phyloP scores from a whole-genome alignment of 768 basidiomycete genomes.

The Boletellus ananas region DNA sequence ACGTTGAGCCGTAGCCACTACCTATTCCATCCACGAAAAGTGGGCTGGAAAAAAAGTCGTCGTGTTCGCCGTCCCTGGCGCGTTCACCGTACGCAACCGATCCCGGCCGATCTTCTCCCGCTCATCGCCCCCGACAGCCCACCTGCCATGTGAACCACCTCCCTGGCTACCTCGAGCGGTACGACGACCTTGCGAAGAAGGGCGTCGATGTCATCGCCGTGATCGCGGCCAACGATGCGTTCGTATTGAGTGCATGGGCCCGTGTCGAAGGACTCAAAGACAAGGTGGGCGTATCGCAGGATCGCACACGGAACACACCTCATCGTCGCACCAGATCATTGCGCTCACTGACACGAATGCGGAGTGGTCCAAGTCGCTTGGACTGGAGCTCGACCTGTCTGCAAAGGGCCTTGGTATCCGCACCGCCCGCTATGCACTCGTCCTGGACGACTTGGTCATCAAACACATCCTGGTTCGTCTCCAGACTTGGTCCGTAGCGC shows the following conservation, averaged over 20 bases:
- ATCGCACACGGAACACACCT: neutral
- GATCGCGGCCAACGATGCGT: constrained; percentile 57
- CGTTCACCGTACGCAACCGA: constrained; percentile 60
- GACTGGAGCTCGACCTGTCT: constrained; percentile 53
- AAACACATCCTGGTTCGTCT: constrained; percentile 55
- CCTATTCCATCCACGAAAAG: constrained; percentile 48
- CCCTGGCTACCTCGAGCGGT: constrained; percentile 43
- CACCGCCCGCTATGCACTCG: constrained; percentile 57
- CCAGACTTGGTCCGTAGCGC: neutral
- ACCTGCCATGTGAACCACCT: constrained; percentile 44
- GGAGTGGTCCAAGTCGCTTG: constrained; percentile 52
- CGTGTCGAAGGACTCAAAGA: constrained; percentile 60
- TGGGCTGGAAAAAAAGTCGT: constrained; percentile 86
- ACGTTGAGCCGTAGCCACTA: constrained; percentile 38
- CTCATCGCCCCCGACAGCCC: constrained; percentile 23
- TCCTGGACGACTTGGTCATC: constrained; percentile 69
- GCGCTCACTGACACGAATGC: constrained; percentile 54
- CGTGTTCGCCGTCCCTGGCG: constrained; percentile 73
- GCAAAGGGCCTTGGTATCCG: constrained; percentile 51
- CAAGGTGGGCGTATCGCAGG: constrained; percentile 46
- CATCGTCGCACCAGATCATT: constrained; percentile 43
- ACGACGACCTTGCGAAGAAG: constrained; percentile 48
- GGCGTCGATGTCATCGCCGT: constrained; percentile 52
- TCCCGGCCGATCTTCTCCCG: neutral
- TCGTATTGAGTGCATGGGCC: constrained; percentile 60